phyloP scores from a whole-genome alignment of 805 yeast species.

The Pichia cabralensis region DNA sequence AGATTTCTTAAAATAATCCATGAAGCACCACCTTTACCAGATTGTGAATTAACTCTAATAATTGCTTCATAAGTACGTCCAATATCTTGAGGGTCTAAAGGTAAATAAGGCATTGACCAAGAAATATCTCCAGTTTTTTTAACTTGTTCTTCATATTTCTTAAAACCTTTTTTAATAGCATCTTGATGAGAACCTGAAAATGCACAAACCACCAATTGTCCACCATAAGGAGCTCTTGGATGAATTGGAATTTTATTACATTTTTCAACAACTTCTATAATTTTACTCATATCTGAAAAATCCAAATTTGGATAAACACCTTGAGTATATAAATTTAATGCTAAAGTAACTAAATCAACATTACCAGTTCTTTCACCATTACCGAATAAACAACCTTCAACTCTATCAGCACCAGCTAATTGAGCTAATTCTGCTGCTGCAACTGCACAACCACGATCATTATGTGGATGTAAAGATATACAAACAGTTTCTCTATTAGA shows the following conservation, averaged over 20 bases:
- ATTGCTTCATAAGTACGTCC: constrained; percentile 91
- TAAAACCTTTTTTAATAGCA: constrained; percentile 78
- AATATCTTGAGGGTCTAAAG: constrained; percentile 75
- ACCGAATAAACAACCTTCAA: constrained; percentile 78
- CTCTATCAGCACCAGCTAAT: constrained; percentile 81
- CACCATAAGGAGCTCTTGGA: constrained; percentile 76
- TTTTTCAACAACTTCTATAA: constrained; percentile 65
- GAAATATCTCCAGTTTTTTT: constrained; percentile 24
- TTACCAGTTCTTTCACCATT: constrained; percentile 86
- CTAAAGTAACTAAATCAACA: constrained; percentile 72
- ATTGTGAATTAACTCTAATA: constrained; percentile 78
- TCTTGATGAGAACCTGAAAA: constrained; percentile 84
- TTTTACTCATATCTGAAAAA: constrained; percentile 54
- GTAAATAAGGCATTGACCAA: constrained; percentile 76
- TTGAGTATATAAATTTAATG: constrained; percentile 69
- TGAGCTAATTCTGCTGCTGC: constrained; percentile 80
- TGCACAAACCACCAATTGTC: constrained; percentile 74
- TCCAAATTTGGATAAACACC: constrained; percentile 65
- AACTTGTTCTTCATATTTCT: constrained; percentile 31
- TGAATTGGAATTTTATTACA: constrained; percentile 76
- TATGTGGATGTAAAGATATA: constrained; percentile 73
- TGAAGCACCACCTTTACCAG: constrained; percentile 85
- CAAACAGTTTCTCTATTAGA: constrained; percentile 60
- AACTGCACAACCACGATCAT: constrained; percentile 83
- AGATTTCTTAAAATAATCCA: constrained; percentile 72